Evolutionary conservation across 345 rosid genomes (phyloP).

Genomic region (Luvunga scandens): DNA sequence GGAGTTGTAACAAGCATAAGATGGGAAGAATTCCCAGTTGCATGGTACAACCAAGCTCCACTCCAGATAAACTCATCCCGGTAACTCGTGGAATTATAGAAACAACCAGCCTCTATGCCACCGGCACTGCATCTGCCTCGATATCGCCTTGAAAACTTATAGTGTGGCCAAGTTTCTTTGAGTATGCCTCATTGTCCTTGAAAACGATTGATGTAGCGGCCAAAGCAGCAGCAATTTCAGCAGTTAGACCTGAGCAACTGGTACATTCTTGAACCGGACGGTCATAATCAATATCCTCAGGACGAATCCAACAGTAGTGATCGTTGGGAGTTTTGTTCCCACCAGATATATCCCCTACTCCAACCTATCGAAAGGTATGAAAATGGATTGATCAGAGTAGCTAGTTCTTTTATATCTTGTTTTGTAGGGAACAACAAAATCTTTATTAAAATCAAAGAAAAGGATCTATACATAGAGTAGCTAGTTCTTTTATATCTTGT

Average conservation of each 20-base stretch:
- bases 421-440: background rate
- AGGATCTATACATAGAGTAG: no score
- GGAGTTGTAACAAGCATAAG: slow-evolving; percentile 73
- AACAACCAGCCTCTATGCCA: slow-evolving; percentile 49
- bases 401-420: no score
- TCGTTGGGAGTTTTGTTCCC: slow-evolving; percentile 71
- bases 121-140: slow-evolving; percentile 87
- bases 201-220: slow-evolving; percentile 90
- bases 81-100: slow-evolving; percentile 80
- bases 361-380: slow-evolving; percentile 49
- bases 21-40: slow-evolving; percentile 76
- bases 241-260: slow-evolving; percentile 88
- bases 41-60: slow-evolving; percentile 89
- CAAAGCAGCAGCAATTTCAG: slow-evolving; percentile 60
- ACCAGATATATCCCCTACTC: slow-evolving; percentile 81
- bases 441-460: no score
- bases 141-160: slow-evolving; percentile 60
- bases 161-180: slow-evolving; percentile 85
- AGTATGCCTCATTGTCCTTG: slow-evolving; percentile 87
- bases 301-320: slow-evolving; percentile 97
- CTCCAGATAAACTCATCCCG: slow-evolving; percentile 97
- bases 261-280: slow-evolving; percentile 68
- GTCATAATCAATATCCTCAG: slow-evolving; percentile 88
- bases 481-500: no score
- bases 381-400: background rate